Evolutionary conservation across 257 asterid genomes (phyloP).

Genomic region (Leptodermis oblonga): DNA sequence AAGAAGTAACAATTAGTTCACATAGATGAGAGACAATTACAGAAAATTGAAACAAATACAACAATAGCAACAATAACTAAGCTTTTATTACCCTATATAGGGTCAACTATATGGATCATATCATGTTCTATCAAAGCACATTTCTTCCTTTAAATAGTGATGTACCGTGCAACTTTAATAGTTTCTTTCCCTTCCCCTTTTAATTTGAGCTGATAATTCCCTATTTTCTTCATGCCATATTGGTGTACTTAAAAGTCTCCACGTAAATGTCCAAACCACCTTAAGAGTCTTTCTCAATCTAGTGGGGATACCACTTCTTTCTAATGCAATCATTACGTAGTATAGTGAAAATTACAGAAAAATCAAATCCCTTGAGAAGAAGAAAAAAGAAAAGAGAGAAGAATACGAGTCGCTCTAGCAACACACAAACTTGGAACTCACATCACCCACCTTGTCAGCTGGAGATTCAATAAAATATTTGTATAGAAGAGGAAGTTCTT

Average conservation of each 20-base stretch:
- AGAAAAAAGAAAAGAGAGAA: too few relatives aligned
- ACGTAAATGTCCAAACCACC: background rate
- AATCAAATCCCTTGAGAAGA: background rate
- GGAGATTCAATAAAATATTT: slow-evolving; percentile 83
- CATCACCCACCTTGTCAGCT: slow-evolving; percentile 46
- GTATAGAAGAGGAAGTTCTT: slow-evolving; percentile 71
- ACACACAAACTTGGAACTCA: background rate
- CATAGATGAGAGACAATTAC: background rate
- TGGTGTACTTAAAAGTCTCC: background rate
- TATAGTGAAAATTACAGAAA: background rate
- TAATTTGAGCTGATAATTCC: background rate
- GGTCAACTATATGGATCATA: background rate
- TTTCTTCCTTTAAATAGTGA: background rate
- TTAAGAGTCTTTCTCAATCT: background rate
- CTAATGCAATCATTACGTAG: background rate
- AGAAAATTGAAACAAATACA: background rate
- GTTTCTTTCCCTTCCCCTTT: background rate
- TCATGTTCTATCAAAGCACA: background rate
- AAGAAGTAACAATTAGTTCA: background rate
- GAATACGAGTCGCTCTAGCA: background rate
- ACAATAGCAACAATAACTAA: too few relatives aligned
- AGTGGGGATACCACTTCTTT: background rate
- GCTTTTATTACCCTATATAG: too few relatives aligned
- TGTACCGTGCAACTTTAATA: background rate
- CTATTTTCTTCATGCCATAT: background rate